Evolutionary conservation across 352 stramenopile species (phyloP), one percentile per base, ranked within the genome.

Genomic region (Phytophthora sp.): DNA sequence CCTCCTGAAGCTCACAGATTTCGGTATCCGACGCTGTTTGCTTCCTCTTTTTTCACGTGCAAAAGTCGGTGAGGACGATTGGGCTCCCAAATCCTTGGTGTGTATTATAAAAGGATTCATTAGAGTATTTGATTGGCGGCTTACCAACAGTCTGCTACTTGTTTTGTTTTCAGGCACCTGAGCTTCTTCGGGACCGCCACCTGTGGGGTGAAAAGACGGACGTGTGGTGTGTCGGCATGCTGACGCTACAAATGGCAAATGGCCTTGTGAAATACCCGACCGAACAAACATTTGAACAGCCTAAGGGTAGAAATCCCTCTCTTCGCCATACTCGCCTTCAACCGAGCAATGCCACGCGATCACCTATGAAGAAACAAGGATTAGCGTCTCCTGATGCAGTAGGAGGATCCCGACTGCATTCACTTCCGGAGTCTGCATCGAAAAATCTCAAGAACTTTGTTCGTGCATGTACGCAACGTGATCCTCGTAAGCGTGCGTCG

Each of bases 211-310:
- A 60, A n/a, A 84, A 82, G 55, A 71, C 65, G 1, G 83, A 92
- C 12, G 63, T 92, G 2, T 92, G 83, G 83, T 44, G 59, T 27
- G 56, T 92, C 3, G 83, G 83, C 6, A 62, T 89, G 18, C 42
- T 92, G 6, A 74, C 75, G 6, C 57, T 87, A 9, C 81, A 90
- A 59, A 89, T 90, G 81, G 63, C 54, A 8, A 70, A 73, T 3
- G 71, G 66, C 2, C 7, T 85, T 12, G 18, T 24, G 15, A 66
- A 65, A 24, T 36, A 33, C 26, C 18, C 30, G 7, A 0, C 31
- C 7, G 18, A 44, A 2, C 31, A 66, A 56, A 8, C 26, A 3
- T 20, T 59, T 20, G 36, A 73, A 15, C 52, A 55, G 16, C 21
- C 52, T 8, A 21, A 36, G 8, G 31, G 39, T 26, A 65, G 45